Percentiles rank a stretch among this genome's conserved stretches.
These are phyloP conservation scores for Sordariomycetes sp. DNA, from an alignment of 2,329 filamentous ascomycete species.

Conservation along the genomic window DNA sequence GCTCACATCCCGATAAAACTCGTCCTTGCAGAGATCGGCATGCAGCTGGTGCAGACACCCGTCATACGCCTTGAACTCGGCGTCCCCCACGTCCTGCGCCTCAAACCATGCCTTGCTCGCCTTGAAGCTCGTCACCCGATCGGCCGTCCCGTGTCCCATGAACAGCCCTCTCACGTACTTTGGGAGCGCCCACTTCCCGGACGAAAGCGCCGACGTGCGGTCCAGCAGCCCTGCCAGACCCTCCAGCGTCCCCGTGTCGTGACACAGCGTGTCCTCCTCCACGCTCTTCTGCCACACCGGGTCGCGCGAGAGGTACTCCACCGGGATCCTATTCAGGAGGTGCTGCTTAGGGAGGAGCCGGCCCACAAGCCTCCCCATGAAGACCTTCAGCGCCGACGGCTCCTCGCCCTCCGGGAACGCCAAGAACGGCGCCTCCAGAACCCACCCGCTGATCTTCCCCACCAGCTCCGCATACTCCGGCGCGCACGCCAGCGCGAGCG, in stretches of 20 bases:
- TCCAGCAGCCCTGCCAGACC: slow-evolving; percentile 70
- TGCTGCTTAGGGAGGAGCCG: slow-evolving; percentile 58
- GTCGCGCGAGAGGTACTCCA: slow-evolving; percentile 57
- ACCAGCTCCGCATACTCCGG: slow-evolving; percentile 42
- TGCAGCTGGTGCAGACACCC: slow-evolving; percentile 72
- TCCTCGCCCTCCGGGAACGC: slow-evolving; percentile 55
- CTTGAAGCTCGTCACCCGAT: slow-evolving; percentile 57
- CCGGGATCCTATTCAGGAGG: slow-evolving; percentile 54
- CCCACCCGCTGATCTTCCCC: slow-evolving; percentile 56
- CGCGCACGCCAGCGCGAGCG: slow-evolving; percentile 48
- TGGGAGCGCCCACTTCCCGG: slow-evolving; percentile 41
- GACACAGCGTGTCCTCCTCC: slow-evolving; percentile 58
- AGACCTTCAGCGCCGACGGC: slow-evolving; percentile 53
- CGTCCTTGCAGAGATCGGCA: slow-evolving; percentile 42
- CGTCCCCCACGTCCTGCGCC: slow-evolving; percentile 48
- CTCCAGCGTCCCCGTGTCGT: slow-evolving; percentile 79
- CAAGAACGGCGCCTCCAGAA: slow-evolving; percentile 72
- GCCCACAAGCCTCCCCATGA: slow-evolving; percentile 56
- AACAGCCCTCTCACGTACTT: slow-evolving; percentile 52
- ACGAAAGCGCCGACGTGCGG: slow-evolving; percentile 50
- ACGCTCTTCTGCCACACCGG: slow-evolving; percentile 49
- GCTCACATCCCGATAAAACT: slow-evolving; percentile 47
- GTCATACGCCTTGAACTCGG: slow-evolving; percentile 61
- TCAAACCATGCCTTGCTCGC: slow-evolving; percentile 56
- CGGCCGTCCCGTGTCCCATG: slow-evolving; percentile 66